A percentile compares a stretch with the other conserved stretches of the same genome.
These are phyloP conservation scores for Cyberlindnera euphorbiiphila DNA, from an alignment of 805 yeast species.

Conservation along the genomic window DNA sequence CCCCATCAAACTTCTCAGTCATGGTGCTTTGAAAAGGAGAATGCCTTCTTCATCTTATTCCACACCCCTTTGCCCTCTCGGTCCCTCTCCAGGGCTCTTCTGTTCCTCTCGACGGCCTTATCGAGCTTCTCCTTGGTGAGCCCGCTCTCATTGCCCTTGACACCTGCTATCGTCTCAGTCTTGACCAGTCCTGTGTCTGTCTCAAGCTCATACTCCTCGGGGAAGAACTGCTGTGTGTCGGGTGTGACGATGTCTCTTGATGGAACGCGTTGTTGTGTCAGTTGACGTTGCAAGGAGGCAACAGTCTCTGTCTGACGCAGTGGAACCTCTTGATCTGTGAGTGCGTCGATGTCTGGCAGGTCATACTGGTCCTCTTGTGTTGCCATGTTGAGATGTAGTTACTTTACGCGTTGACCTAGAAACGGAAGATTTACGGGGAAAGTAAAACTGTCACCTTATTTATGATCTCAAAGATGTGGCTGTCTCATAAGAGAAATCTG, in stretches of 20 bases:
- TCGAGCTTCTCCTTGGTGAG: conserved; percentile 26
- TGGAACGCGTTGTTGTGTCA: conserved; percentile 7
- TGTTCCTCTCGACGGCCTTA: conserved; percentile 31
- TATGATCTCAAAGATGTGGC: no score
- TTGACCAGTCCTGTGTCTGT: conserved; percentile 65
- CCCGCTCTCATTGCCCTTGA: conserved; percentile 6
- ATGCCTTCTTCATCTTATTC: conserved; percentile 28
- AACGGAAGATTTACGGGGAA: no score
- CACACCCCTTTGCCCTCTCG: conserved; percentile 22
- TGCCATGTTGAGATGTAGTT: conserved; percentile 1
- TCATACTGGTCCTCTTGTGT: conserved; percentile 10
- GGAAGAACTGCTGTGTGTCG: conserved; percentile 37
- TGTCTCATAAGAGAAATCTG: no score
- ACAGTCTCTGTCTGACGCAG: conserved; percentile 9
- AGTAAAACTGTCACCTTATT: no score
- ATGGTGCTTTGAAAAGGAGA: no score
- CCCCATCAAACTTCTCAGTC: no score
- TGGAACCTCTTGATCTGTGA: conserved; percentile 7
- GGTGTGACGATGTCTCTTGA: conserved; percentile 13
- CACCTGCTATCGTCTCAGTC: conserved; percentile 37
- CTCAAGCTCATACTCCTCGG: conserved; percentile 65
- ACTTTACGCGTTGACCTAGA: neutral
- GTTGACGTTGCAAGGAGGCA: conserved; percentile 5
- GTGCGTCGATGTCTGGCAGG: conserved; percentile 17
- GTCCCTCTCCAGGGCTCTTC: conserved; percentile 26